These are phyloP conservation scores for Pyrenophora seminiperda DNA, from an alignment of 2,329 filamentous ascomycete genomes.

Conservation along the genomic window DNA sequence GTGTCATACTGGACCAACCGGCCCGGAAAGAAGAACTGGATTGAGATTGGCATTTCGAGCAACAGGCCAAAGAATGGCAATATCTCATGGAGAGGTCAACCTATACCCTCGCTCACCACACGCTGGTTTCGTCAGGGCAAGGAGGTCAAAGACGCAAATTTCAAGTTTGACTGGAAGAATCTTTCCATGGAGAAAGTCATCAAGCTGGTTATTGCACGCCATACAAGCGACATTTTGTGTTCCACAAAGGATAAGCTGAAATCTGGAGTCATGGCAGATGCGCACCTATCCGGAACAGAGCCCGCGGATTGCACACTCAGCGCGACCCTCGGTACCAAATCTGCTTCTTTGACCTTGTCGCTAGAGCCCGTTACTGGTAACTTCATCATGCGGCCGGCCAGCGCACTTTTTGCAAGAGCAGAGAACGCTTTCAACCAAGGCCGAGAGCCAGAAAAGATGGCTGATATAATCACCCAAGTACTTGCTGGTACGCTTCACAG, in stretches of 20 bases:
- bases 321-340: slow-evolving; percentile 70
- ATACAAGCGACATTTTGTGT: slow-evolving; percentile 73
- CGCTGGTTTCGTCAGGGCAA: slow-evolving; percentile 87
- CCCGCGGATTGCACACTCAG: slow-evolving; percentile 70
- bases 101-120: slow-evolving; percentile 56
- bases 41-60: slow-evolving; percentile 82
- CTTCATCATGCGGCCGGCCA: slow-evolving; percentile 69
- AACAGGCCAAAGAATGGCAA: slow-evolving; percentile 53
- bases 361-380: slow-evolving; percentile 81
- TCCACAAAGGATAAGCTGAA: slow-evolving; percentile 62
- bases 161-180: slow-evolving; percentile 68
- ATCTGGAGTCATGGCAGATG: slow-evolving; percentile 62
- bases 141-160: slow-evolving; percentile 70
- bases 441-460: slow-evolving; percentile 63
- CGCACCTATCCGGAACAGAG: slow-evolving; percentile 64
- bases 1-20: slow-evolving; percentile 88
- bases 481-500: slow-evolving; percentile 67
- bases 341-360: slow-evolving; percentile 62
- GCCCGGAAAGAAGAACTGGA: slow-evolving; percentile 80
- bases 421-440: slow-evolving; percentile 69
- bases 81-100: slow-evolving; percentile 42
- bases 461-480: slow-evolving; percentile 63
- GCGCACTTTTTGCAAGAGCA: slow-evolving; percentile 49
- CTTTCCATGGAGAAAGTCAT: slow-evolving; percentile 78
- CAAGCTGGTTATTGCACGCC: slow-evolving; percentile 73